phyloP scores from a whole-genome alignment of 257 asterid species.

The Plantago elongata region DNA sequence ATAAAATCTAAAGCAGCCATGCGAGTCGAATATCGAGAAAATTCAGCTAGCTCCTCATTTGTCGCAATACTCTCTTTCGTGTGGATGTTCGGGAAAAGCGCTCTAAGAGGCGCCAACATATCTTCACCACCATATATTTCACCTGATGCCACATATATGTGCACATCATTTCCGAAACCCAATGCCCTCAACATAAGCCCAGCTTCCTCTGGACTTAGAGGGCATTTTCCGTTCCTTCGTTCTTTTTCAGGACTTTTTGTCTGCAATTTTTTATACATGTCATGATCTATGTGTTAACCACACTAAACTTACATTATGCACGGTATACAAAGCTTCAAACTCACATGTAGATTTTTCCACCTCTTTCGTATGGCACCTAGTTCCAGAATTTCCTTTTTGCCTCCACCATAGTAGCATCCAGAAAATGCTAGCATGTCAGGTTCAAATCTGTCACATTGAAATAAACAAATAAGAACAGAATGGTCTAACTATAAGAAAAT shows the following conservation, averaged over 20 bases:
- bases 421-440: conserved; percentile 85
- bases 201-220: conserved; percentile 65
- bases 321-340: conserved; percentile 6
- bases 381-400: conserved; percentile 45
- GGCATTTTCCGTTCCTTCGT: conserved; percentile 66
- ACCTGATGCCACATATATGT: conserved; percentile 71
- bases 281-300: background rate
- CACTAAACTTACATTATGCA: background rate
- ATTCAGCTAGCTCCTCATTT: conserved; percentile 53
- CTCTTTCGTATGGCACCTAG: conserved; percentile 51
- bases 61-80: conserved; percentile 59
- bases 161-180: conserved; percentile 64
- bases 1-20: conserved; percentile 80
- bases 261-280: conserved; percentile 24
- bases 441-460: conserved; percentile 45
- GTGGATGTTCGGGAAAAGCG: conserved; percentile 62
- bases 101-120: conserved; percentile 53
- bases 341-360: conserved; percentile 67
- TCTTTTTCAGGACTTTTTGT: conserved; percentile 50
- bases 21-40: conserved; percentile 54
- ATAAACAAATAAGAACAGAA: background rate
- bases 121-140: conserved; percentile 66
- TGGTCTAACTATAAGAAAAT: no score
- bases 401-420: conserved; percentile 74
- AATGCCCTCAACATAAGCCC: conserved; percentile 72